phyloP scores from a whole-genome alignment of 2,329 filamentous ascomycete species.

The Fusarium solani-melongenae region DNA sequence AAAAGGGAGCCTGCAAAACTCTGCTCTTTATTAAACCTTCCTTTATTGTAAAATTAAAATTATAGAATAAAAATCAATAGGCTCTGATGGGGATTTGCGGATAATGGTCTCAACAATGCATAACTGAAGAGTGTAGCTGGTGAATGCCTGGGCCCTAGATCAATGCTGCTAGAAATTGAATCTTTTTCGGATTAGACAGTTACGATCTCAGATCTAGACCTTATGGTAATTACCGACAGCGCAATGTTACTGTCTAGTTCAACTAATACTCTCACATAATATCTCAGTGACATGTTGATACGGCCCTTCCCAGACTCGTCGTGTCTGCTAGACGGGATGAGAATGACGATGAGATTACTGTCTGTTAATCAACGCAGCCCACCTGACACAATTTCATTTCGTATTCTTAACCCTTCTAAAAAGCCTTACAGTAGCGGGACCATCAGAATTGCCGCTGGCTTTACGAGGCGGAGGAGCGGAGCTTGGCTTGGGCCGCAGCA shows the following conservation, averaged over 20 bases:
- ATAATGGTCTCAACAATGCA: not conserved
- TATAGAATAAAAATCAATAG: not conserved
- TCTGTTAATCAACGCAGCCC: not conserved
- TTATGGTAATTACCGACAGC: not conserved
- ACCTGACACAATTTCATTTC: not conserved
- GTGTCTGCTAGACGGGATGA: not conserved
- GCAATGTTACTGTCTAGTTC: not conserved
- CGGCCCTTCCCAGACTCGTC: not conserved
- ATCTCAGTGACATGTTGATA: not conserved
- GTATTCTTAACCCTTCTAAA: not conserved
- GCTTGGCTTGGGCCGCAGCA: not conserved
- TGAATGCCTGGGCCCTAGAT: not conserved
- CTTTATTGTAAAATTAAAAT: not conserved
- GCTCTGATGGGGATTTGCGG: not conserved
- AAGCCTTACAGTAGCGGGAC: not conserved
- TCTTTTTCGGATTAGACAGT: not conserved
- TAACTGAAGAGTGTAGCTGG: not conserved
- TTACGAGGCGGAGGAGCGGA: not conserved
- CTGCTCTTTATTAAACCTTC: not conserved
- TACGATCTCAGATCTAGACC: not conserved
- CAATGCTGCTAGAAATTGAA: not conserved
- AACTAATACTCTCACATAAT: not conserved
- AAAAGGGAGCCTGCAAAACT: not conserved
- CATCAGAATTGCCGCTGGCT: not conserved
- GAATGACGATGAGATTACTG: not conserved